phyloP scores from a whole-genome alignment of 371 early-diverging fungal genomes.

The Coemansia sp. region DNA sequence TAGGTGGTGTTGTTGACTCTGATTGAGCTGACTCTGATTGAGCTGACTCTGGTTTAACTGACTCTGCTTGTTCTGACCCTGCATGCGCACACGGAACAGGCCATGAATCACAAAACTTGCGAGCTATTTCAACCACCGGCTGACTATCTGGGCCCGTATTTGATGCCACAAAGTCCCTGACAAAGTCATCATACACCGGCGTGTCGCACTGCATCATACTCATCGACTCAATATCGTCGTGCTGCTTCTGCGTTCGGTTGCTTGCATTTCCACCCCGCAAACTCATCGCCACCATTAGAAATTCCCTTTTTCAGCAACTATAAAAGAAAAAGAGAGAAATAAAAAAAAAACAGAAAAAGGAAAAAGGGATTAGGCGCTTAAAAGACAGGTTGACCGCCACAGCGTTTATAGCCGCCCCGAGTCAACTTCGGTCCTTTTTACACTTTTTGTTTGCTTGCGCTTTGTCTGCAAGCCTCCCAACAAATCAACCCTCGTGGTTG shows the following conservation, averaged over 20 bases:
- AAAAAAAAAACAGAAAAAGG: background rate
- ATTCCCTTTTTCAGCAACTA: background rate
- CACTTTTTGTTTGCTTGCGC: no score
- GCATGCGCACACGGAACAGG: conserved; percentile 7
- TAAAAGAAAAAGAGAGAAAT: background rate
- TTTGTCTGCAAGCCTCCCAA: no score
- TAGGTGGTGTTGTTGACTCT: background rate
- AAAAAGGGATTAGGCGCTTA: background rate
- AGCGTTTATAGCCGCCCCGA: background rate
- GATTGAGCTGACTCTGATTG: background rate
- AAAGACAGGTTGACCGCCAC: no score
- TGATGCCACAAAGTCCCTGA: conserved; percentile 11
- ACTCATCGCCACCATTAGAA: background rate
- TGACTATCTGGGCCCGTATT: background rate
- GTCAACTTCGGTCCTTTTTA: background rate
- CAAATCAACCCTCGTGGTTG: no score
- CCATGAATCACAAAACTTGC: conserved; percentile 29
- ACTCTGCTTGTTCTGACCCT: no score
- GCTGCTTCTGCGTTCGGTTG: conserved; percentile 1
- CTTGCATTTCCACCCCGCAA: background rate
- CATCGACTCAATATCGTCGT: conserved; percentile 12
- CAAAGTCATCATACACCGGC: conserved; percentile 36
- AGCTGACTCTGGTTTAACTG: no score
- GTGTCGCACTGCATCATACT: conserved; percentile 33
- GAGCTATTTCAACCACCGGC: conserved; percentile 27